Percentiles rank a stretch among this genome's conserved stretches.
These are phyloP conservation scores for Coccomyxa sp. DNA, from an alignment of 139 green algal species.

Conservation along the genomic window DNA sequence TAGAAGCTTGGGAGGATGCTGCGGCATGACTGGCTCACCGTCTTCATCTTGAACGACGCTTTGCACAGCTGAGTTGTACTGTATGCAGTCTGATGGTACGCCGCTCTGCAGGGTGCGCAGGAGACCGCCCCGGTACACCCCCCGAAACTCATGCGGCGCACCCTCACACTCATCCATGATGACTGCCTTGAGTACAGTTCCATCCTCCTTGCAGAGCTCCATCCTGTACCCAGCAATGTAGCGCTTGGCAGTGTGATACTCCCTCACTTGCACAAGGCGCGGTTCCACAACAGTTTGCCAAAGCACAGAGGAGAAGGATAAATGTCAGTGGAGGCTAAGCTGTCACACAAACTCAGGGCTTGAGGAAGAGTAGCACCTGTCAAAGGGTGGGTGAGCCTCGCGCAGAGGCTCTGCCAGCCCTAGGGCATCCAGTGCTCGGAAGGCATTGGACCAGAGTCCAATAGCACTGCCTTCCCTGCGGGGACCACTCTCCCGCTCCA, in stretches of 20 bases:
- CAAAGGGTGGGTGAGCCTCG: constrained; percentile 26
- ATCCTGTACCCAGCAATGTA: constrained; percentile 20
- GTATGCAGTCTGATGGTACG: constrained; percentile 32
- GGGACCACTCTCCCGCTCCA: constrained; percentile 45
- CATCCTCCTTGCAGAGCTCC: constrained; percentile 36
- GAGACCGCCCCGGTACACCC: constrained; percentile 43
- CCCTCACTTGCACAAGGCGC: too few relatives aligned
- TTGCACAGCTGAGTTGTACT: constrained; percentile 27
- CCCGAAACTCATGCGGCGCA: constrained; percentile 67
- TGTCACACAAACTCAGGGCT: too few relatives aligned
- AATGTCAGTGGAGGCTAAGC: too few relatives aligned
- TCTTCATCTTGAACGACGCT: neutral
- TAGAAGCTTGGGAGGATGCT: too few relatives aligned
- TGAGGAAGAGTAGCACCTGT: constrained; percentile 4
- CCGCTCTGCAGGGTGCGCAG: constrained; percentile 35
- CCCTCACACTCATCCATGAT: constrained; percentile 50
- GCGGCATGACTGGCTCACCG: neutral
- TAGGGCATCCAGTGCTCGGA: constrained; percentile 65
- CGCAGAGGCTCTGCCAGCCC: constrained; percentile 50
- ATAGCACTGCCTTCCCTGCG: constrained; percentile 52
- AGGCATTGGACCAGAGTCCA: constrained; percentile 74
- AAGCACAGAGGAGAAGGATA: too few relatives aligned
- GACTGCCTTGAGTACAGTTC: constrained; percentile 49
- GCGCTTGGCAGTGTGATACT: neutral
- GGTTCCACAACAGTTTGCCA: too few relatives aligned